Evolutionary conservation across 805 yeast genomes (phyloP).

Genomic region (Teunomyces kruisii): DNA sequence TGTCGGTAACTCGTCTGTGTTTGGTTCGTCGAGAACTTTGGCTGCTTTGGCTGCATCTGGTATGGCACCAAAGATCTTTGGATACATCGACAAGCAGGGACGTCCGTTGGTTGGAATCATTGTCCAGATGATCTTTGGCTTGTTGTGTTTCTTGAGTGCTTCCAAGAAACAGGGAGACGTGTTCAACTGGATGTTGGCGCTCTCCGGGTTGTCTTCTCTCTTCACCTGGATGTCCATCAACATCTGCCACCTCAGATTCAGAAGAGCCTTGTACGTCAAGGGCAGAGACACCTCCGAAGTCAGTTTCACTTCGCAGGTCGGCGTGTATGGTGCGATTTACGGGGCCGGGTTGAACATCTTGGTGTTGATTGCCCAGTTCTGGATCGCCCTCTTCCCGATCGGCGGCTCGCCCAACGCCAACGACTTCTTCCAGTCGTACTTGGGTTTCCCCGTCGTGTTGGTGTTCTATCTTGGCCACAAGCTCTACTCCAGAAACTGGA

Average conservation of each 20-base stretch:
- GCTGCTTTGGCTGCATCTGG: conserved; percentile 68
- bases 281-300: conserved; percentile 38
- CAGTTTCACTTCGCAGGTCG: conserved; percentile 37
- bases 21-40: conserved; percentile 67
- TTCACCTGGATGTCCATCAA: conserved; percentile 80
- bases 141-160: conserved; percentile 64
- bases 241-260: conserved; percentile 62
- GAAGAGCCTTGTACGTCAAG: conserved; percentile 57
- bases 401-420: conserved; percentile 34
- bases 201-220: conserved; percentile 74
- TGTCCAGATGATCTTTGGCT: conserved; percentile 53
- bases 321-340: conserved; percentile 35
- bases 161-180: conserved; percentile 55
- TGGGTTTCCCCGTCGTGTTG: conserved; percentile 48
- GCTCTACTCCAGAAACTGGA: conserved; percentile 47
- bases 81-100: conserved; percentile 74
- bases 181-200: conserved; percentile 74
- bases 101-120: conserved; percentile 72
- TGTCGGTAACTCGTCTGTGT: conserved; percentile 72
- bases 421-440: conserved; percentile 44
- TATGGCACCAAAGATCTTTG: conserved; percentile 58
- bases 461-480: conserved; percentile 46
- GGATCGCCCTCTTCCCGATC: conserved; percentile 42
- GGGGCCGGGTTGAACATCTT: conserved; percentile 32
- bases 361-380: conserved; percentile 42